Conservation (phyloP, 2,329 filamentous ascomycete species). For the Botrytis elliptica region DNA sequence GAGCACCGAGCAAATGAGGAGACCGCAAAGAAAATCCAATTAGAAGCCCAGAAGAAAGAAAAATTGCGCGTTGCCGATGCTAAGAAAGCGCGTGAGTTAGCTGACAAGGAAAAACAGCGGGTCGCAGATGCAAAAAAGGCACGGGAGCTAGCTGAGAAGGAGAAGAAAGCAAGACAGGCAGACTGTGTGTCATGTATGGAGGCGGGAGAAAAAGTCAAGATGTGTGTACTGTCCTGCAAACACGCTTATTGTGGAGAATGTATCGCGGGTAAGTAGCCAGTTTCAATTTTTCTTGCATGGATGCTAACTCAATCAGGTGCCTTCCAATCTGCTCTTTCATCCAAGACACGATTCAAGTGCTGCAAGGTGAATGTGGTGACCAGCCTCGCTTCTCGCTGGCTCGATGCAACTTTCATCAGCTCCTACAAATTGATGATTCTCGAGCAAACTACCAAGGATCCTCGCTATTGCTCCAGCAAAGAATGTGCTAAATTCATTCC, state of each 20-base stretch:
- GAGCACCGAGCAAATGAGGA: background rate
- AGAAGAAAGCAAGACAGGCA: slow-evolving; percentile 15
- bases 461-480: slow-evolving; percentile 32
- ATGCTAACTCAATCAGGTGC: slow-evolving; percentile 22
- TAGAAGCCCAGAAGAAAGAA: slow-evolving; percentile 5
- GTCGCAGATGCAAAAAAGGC: slow-evolving; percentile 9
- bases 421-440: slow-evolving; percentile 31
- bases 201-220: slow-evolving; percentile 21
- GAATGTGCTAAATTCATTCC: slow-evolving; percentile 35
- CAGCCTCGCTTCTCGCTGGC: slow-evolving; percentile 7
- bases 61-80: background rate
- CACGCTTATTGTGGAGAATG: slow-evolving; percentile 30
- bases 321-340: slow-evolving; percentile 29
- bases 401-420: slow-evolving; percentile 23
- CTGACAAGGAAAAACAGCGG: slow-evolving; percentile 8
- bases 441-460: slow-evolving; percentile 35
- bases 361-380: slow-evolving; percentile 22
- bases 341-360: slow-evolving; percentile 28
- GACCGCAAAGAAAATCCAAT: background rate
- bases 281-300: background rate
- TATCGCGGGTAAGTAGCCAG: slow-evolving; percentile 23
- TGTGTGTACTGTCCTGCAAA: slow-evolving; percentile 26
- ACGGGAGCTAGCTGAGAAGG: slow-evolving; percentile 9
- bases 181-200: slow-evolving; percentile 32
- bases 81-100: slow-evolving; percentile 5